Base-by-base conservation (phyloP, 345 rosid genomes). In the Firmiana major region DNA sequence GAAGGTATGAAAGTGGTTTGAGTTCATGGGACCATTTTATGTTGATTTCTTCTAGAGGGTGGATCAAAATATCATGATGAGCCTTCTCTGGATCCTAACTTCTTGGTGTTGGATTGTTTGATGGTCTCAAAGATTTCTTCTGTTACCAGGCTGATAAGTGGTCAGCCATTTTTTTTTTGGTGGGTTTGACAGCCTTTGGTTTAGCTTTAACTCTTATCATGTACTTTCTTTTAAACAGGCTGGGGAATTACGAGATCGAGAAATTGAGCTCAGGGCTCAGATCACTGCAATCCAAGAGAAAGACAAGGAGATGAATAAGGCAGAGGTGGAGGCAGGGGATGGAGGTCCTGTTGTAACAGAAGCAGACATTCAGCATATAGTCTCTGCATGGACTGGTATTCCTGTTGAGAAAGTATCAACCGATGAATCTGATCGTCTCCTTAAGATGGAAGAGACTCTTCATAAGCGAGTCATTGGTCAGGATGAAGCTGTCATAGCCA, bases 371-470 rank as follows among this genome's bases (percentile, higher is more conserved):
- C 99, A 94, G 78, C 97, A 94, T 85, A 94, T 94, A 40, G 99
- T 96, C 49, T 83, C 97, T 75, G 26, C 97, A 15, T 94, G 98
- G 99, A 96, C 99, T 11, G 98, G 99, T 48, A 96, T 96, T 85
- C 99, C 99, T 6, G 99, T 96, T 1, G 99, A 96, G 82, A 94
- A 96, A 83, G 99, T 96, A 58, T 96, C 98, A 13, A 86, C 90
- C 0, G 99, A 94, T 78, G 99, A 96, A 79, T 96, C 99, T 69
- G 93, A 92, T 75, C 95, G 97, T 42, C 97, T 96, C 64, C 89
- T 96, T 73, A 86, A 92, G 85, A 92, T 96, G 99, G 99, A 96
- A 77, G 91, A 94, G 82, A 96, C 94, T 26, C 94, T 94, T 81
- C 98, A 94, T 83, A 88, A 90, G 75, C 87, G 98, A 81, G 87